Evolutionary conservation across 2,329 filamentous ascomycete species (phyloP).

Genomic region (Paecilomyces variotii): DNA sequence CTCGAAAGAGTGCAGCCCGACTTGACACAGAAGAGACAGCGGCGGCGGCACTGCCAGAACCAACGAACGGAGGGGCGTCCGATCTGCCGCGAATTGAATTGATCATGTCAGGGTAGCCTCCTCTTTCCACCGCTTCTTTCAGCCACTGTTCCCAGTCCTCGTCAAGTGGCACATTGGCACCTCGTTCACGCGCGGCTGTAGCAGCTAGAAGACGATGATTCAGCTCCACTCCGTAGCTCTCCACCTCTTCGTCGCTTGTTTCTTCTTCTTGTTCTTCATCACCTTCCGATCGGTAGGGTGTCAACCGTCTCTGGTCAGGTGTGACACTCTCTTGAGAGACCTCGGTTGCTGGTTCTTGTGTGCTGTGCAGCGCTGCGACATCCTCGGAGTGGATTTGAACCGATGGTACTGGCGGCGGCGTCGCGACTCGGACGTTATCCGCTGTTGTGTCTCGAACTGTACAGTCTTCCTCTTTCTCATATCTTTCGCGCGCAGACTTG

Average conservation of each 20-base stretch:
- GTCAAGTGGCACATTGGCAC: slow-evolving; percentile 36
- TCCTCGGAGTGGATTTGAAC: slow-evolving; percentile 25
- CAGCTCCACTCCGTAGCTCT: slow-evolving; percentile 44
- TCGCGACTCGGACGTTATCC: slow-evolving; percentile 45
- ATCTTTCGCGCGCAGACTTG: slow-evolving; percentile 39
- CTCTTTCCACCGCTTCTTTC: slow-evolving; percentile 48
- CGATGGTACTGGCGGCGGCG: slow-evolving; percentile 31
- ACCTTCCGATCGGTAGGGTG: slow-evolving; percentile 10
- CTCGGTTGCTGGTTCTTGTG: slow-evolving; percentile 15
- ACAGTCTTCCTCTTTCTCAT: slow-evolving; percentile 48
- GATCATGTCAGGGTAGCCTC: slow-evolving; percentile 34
- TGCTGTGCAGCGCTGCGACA: slow-evolving; percentile 13
- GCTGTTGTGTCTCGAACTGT: slow-evolving; percentile 55
- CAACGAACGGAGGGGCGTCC: slow-evolving; percentile 12
- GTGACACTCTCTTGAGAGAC: slow-evolving; percentile 15
- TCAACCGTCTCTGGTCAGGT: background rate
- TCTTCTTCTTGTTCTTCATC: slow-evolving; percentile 36
- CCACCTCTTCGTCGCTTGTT: slow-evolving; percentile 38
- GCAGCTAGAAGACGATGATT: slow-evolving; percentile 47
- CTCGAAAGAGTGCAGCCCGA: slow-evolving; percentile 8
- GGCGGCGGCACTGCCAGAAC: slow-evolving; percentile 11
- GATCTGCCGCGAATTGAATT: slow-evolving; percentile 28
- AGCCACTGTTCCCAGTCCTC: slow-evolving; percentile 51
- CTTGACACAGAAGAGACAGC: slow-evolving; percentile 6
- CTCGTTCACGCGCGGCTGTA: slow-evolving; percentile 45